phyloP scores from a whole-genome alignment of 2,329 filamentous ascomycete species.

The Aspergillus tamarii region DNA sequence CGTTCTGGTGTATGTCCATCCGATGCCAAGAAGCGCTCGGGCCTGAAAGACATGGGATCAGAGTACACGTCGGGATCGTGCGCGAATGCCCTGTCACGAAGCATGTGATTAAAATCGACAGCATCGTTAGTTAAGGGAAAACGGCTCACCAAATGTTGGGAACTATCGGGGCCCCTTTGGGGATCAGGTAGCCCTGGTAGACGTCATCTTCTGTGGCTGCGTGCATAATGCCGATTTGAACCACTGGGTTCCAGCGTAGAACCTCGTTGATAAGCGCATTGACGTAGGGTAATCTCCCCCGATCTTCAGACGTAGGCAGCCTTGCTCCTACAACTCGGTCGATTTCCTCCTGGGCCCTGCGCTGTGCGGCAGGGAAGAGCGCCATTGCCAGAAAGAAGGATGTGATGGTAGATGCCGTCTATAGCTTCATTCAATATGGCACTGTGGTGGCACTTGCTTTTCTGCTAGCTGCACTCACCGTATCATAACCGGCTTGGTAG shows the following conservation, averaged over 20 bases:
- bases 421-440: neutral
- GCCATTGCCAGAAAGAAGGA: slow-evolving; percentile 57
- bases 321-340: slow-evolving; percentile 39
- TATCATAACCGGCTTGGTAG: slow-evolving; percentile 48
- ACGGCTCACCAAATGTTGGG: slow-evolving; percentile 40
- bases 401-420: slow-evolving; percentile 47
- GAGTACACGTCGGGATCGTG: slow-evolving; percentile 43
- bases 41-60: slow-evolving; percentile 45
- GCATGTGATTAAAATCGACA: neutral
- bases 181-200: slow-evolving; percentile 30
- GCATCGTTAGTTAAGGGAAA: neutral
- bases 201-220: slow-evolving; percentile 28
- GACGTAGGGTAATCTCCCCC: slow-evolving; percentile 37
- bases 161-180: slow-evolving; percentile 40
- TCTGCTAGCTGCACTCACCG: slow-evolving; percentile 25
- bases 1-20: slow-evolving; percentile 37
- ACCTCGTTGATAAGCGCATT: slow-evolving; percentile 41
- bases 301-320: slow-evolving; percentile 43
- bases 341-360: slow-evolving; percentile 51
- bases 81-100: slow-evolving; percentile 38
- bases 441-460: neutral
- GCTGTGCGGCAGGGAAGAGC: slow-evolving; percentile 54
- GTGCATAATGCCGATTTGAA: slow-evolving; percentile 35
- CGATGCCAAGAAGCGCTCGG: slow-evolving; percentile 45
- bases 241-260: slow-evolving; percentile 39